Evolutionary conservation across 2,329 filamentous ascomycete genomes (phyloP), one percentile per base, ranked within the genome.

Genomic region (Trichoderma sp.): DNA sequence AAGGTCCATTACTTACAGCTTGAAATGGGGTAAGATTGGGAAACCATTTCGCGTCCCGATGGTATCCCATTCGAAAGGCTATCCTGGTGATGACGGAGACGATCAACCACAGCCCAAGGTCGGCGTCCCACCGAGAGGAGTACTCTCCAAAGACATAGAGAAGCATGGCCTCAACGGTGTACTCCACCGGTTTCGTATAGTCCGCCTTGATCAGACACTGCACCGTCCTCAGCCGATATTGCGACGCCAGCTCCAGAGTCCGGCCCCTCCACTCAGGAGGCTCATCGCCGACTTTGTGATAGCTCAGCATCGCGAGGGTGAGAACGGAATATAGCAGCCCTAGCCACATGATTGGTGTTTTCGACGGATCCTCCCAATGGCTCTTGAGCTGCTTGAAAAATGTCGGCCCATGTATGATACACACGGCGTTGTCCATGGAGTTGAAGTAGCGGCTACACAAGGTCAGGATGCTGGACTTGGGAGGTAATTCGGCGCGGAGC

Each of bases 391-490:
- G 85, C 71, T 89, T 86, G 72, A 94, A 88, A 72, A 97, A 97
- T 0, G 92, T 93, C 12, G 93, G 93, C 0, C 88, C 88, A 72
- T 96, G 92, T 58, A 95, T 85, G 69, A 95, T 88, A 73, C 87
- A 88, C 74, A 88, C 86, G n/a, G 85, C 83, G 45, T 85, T 86
- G 68, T 89, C 87, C 77, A 88, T 83, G 0, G 90, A 94, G 74
- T 94, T 94, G 81, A 98, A 97, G 74, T 96, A 99, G 67, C 94
- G 88, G 67, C 89, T 89, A 67, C 97, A 90, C 19, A 98, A 82
- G 26, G 92, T 88, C 72, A 97, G 87, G n/a, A 95, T 90, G 26
- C 88, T 90, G 44, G 90, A 88, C 73, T 93, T 94, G 0, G 89
- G 83, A 1, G 95, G 95, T 48, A 98, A 84, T 57, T 90, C 88